Base-by-base conservation (phyloP, 306 rosid genomes). In the Sechiopsis laciniata region DNA sequence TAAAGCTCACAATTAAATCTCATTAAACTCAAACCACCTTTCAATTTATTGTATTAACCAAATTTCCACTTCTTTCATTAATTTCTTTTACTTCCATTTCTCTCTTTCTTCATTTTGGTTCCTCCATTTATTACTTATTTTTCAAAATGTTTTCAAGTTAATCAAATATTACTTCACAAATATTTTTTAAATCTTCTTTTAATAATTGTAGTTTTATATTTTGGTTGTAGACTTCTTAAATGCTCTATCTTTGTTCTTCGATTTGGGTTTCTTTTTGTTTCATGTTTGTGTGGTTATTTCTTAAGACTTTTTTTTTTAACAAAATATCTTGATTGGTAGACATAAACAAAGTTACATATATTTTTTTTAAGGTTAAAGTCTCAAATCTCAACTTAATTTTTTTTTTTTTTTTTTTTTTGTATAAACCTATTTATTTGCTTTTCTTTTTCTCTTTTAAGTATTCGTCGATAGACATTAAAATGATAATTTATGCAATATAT, bases 1-100 rank as follows among this genome's bases (percentile, higher is more conserved):
- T 19, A 66, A 42, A 42, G 72, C 72, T 42, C 72, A 13, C 29
- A 66, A n/a, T 66, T 66, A 66, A 66, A 5, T 66, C 72, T 26
- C 72, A 66, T 66, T 66, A 42, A 65, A 66, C 55, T 42, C 54
- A 66, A 66, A 66, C 53, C 72, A 66, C 53, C 72, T 42, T 66
- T 5, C 72, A 19, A 10, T 66, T 66, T 66, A 66, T 66, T 66
- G 16, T 66, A 66, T 66, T 66, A 66, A 66, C 72, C 55, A 19
- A 17, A 10, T 66, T 40, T 9, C 72, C 72, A 66, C 72, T 66
- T 66, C 54, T 42, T 40, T 17, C 71, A 40, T 64, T 40, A 10
- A 40, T 40, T 65, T 10, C 16, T 17, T 17, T 66, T 66, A 40
- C 29, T 56, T 19, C 29, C 29, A 19, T 58, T 22, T 22, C 4